Conservation (phyloP, 169 alveolate species). For the Cryptosporidium baileyi region DNA sequence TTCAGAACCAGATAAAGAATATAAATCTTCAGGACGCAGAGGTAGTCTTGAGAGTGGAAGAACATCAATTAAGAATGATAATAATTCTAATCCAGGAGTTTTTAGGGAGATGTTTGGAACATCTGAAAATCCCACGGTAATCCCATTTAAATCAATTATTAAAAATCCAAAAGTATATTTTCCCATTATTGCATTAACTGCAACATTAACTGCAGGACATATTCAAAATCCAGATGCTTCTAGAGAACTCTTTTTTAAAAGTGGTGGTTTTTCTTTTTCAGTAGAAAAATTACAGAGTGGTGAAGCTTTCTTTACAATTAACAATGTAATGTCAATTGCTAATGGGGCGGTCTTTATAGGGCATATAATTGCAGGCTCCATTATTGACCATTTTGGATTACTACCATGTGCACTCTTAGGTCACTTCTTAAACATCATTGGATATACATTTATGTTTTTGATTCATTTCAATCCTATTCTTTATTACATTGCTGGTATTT, state of each 20-base stretch:
- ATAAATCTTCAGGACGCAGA: not conserved
- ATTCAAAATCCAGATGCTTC: constrained; percentile 62
- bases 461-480: not conserved
- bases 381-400: constrained; percentile 42
- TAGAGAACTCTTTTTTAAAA: constrained; percentile 40
- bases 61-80: not conserved
- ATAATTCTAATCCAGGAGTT: constrained; percentile 2
- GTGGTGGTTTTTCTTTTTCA: constrained; percentile 62
- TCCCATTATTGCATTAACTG: constrained; percentile 41
- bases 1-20: not conserved
- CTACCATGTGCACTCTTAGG: constrained; percentile 58
- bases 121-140: constrained; percentile 52
- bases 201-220: constrained; percentile 59
- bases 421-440: constrained; percentile 9
- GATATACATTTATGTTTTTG: constrained; percentile 15
- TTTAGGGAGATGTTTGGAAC: constrained; percentile 64
- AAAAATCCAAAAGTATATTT: constrained; percentile 53
- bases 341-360: constrained; percentile 52
- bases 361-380: constrained; percentile 43
- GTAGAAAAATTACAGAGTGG: constrained; percentile 52
- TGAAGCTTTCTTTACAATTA: constrained; percentile 12
- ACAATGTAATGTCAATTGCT: constrained; percentile 52
- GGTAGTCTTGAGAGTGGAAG: constrained; percentile 49
- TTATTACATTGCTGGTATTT: constrained; percentile 50
- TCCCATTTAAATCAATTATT: constrained; percentile 51